phyloP scores from a whole-genome alignment of 169 alveolate species.

The Eimeria maxima region DNA sequence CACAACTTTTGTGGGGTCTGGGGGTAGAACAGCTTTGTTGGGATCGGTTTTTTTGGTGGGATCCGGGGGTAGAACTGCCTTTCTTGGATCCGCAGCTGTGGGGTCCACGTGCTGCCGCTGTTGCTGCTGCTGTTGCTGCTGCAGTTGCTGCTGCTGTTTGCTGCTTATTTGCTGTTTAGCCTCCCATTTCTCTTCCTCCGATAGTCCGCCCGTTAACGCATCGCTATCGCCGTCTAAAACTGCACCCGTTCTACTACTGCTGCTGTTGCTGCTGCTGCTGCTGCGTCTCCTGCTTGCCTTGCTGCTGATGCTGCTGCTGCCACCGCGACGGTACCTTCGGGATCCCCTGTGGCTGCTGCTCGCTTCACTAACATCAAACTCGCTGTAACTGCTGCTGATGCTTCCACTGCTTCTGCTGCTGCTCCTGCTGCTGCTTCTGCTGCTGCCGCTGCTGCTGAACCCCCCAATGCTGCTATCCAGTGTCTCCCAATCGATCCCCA shows the following conservation, averaged over 20 bases:
- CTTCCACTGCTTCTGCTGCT: not conserved
- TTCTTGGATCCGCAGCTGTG: not conserved
- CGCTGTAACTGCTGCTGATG: not conserved
- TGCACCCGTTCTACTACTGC: constrained; percentile 1
- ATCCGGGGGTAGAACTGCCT: constrained; percentile 12
- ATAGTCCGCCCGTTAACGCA: not conserved
- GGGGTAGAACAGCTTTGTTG: constrained; percentile 11
- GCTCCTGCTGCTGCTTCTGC: constrained; percentile 50
- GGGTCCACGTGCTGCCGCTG: not conserved
- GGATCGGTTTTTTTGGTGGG: constrained; percentile 19
- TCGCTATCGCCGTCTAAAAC: constrained; percentile 37
- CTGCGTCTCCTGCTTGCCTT: not conserved
- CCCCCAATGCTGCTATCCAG: constrained; percentile 41
- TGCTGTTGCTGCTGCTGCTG: constrained; percentile 38
- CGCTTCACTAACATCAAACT: not conserved
- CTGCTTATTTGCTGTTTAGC: not conserved
- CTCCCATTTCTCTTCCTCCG: not conserved
- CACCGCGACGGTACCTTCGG: not conserved
- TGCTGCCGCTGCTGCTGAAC: constrained; percentile 67
- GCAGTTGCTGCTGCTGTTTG: not conserved
- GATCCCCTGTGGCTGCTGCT: constrained; percentile 3
- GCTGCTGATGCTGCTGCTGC: constrained; percentile 36
- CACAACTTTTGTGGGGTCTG: constrained; percentile 41
- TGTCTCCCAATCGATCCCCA: constrained; percentile 37
- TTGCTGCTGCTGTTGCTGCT: not conserved